Evolutionary conservation across 2,329 filamentous ascomycete species (phyloP).

Genomic region (Ophiostoma perfectum): DNA sequence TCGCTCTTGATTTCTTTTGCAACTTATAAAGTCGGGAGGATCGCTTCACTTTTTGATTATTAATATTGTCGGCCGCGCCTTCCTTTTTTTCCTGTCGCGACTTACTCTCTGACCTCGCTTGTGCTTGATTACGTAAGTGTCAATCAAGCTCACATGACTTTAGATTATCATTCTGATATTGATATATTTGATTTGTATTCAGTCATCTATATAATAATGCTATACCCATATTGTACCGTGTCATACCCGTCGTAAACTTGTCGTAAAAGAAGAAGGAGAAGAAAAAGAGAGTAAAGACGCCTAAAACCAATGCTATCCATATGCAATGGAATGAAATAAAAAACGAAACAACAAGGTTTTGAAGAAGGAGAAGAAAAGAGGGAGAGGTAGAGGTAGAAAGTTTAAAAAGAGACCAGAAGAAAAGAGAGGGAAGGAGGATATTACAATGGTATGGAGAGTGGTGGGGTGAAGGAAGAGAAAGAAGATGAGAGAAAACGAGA

Average conservation of each 20-base stretch:
- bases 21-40: no score
- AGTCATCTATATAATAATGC: background rate
- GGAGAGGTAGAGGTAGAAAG: background rate
- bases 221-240: background rate
- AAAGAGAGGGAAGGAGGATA: background rate
- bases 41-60: background rate
- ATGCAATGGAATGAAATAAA: background rate
- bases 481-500: no score
- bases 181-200: no score
- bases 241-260: background rate
- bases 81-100: background rate
- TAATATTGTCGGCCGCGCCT: background rate
- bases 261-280: background rate
- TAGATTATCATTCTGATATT: no score
- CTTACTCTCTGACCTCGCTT: background rate
- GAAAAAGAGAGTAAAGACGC: background rate
- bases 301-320: background rate
- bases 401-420: no score
- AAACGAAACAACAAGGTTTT: no score
- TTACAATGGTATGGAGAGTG: no score
- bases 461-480: no score
- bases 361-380: background rate
- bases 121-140: background rate
- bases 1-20: background rate
- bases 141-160: background rate